Evolutionary conservation across 2,329 filamentous ascomycete species (phyloP), one percentile per base, ranked within the genome.

Genomic region (Neocatenulostroma microsporum): DNA sequence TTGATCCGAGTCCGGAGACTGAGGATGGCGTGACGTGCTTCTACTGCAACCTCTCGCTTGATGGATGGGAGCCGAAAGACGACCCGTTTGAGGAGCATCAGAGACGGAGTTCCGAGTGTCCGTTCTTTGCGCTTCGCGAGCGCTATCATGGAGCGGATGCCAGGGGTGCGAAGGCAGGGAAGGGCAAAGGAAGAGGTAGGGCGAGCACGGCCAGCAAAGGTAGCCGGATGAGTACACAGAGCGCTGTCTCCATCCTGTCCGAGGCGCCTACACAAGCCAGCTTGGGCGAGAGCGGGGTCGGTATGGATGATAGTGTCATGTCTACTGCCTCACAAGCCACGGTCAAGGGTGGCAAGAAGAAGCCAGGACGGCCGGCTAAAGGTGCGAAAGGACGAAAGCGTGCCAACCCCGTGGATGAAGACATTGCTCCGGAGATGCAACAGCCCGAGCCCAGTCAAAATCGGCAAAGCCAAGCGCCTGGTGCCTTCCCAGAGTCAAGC

Each of bases 11-110:
- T 66, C 76, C 28, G 46, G 84, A 79, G 6, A 86, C 89, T 28
- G 85, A 80, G 10, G 81, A 91, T 47, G 84, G 89, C 65, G 84
- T 85, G 8, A 91, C 83, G 9, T 98, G 91, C 58, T 74, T 84
- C 19, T 95, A 96, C 63, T 98, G 91, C 65, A 78, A 83, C 39
- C 66, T 96, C 12, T 86, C 82, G 9, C 73, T 98, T 9, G 89
- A 96, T 60, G 87, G 87, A 5, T 98, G 93, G 91, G 91, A 96
- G 56, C 81, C 82, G 1, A 80, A 81, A 40, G 91, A 98, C 59
- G 85, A 94, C 56, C 91, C 91, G 43, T 75, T 82, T 79, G 80
- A 93, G 43, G 91, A 98, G 57, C 91, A 98, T 57, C 78, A 80
- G 51, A 79, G 76, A 37, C 78, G 91, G 49, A 82, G 81, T 1